phyloP scores from a whole-genome alignment of 305 asterid genomes.

The Fraxinus platypoda region DNA sequence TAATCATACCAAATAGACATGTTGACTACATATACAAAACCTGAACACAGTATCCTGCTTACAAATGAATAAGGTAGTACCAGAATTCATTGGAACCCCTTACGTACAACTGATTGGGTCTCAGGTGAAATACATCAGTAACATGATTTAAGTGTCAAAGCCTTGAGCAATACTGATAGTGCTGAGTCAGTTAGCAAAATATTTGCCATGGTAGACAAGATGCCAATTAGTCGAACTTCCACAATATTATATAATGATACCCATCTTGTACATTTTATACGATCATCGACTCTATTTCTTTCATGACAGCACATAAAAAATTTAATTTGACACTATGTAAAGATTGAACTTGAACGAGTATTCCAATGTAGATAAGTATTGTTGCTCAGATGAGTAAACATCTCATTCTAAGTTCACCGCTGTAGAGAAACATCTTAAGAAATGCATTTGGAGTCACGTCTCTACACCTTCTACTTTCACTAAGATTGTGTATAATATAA shows the following conservation, averaged over 20 bases:
- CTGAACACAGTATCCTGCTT: slow-evolving; percentile 7
- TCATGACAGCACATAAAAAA: background rate
- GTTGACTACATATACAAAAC: background rate
- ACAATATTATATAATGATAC: background rate
- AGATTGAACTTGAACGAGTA: background rate
- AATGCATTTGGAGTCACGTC: background rate
- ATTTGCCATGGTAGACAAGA: background rate
- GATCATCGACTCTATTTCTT: background rate
- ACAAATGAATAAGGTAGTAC: background rate
- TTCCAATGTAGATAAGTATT: background rate
- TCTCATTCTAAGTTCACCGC: background rate
- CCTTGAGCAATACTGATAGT: background rate
- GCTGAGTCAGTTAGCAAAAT: background rate
- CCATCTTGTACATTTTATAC: background rate
- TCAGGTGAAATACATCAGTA: background rate
- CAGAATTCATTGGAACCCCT: background rate
- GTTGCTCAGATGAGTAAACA: background rate
- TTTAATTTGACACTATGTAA: background rate
- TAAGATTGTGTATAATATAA: background rate
- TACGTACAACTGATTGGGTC: background rate
- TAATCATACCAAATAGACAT: background rate
- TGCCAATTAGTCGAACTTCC: background rate
- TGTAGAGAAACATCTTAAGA: background rate
- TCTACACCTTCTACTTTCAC: background rate
- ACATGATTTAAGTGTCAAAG: background rate